Conservation (phyloP, 208 protist genomes). For the Crithidia sp. region DNA sequence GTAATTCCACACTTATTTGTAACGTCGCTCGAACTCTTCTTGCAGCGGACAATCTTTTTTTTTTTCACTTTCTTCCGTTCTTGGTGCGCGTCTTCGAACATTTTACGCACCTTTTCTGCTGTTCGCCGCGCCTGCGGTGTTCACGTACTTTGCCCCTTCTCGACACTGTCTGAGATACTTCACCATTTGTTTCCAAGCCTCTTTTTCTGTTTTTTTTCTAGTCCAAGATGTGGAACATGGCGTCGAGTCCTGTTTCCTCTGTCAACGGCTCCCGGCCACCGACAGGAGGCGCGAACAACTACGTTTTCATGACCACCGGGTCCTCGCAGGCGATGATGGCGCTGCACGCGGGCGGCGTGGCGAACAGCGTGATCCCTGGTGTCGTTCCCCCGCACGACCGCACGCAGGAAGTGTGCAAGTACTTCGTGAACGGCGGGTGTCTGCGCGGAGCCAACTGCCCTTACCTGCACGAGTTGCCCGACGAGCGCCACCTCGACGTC, state of each 20-base stretch:
- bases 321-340: slow-evolving; percentile 37
- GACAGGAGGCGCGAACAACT: slow-evolving; percentile 33
- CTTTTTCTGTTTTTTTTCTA: slow-evolving; percentile 23
- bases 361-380: slow-evolving; percentile 39
- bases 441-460: slow-evolving; percentile 78
- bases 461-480: slow-evolving; percentile 87
- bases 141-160: no score
- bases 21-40: no score
- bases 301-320: slow-evolving; percentile 47
- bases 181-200: background rate
- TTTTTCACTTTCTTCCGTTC: no score
- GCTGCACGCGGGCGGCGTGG: slow-evolving; percentile 22
- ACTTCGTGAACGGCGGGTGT: slow-evolving; percentile 89
- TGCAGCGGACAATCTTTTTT: no score
- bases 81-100: no score
- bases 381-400: slow-evolving; percentile 59
- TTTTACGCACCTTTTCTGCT: no score
- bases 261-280: slow-evolving; percentile 25
- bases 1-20: no score
- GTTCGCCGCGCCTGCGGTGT: no score
- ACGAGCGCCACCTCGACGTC: slow-evolving; percentile 89
- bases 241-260: slow-evolving; percentile 40
- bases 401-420: slow-evolving; percentile 88
- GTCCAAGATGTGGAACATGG: slow-evolving; percentile 46
- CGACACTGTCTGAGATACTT: no score